A percentile compares a stretch with the other conserved stretches of the same genome.
Evolutionary conservation across 257 asterid genomes (phyloP).

Genomic region (Scutellaria barbata): DNA sequence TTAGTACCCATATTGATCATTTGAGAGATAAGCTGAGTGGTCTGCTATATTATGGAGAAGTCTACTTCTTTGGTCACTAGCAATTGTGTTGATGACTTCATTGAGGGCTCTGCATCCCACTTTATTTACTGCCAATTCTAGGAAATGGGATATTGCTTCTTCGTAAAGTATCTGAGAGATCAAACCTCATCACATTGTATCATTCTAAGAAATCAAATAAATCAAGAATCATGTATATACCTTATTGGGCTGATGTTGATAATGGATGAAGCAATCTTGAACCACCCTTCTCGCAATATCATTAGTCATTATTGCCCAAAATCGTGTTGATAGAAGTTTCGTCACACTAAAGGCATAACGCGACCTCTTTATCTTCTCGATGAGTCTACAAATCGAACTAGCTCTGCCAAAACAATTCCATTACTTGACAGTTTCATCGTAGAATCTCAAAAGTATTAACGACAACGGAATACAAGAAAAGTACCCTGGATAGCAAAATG

Average conservation of each 20-base stretch:
- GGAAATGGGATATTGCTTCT: background rate
- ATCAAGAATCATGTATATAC: constrained; percentile 25
- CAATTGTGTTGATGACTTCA: constrained; percentile 26
- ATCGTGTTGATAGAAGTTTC: constrained; percentile 21
- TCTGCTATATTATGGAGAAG: constrained; percentile 43
- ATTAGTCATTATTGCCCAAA: constrained; percentile 33
- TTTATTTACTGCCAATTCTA: constrained; percentile 37
- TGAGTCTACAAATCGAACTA: constrained; percentile 32
- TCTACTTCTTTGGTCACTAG: constrained; percentile 21
- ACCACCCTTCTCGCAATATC: constrained; percentile 31
- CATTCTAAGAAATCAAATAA: background rate
- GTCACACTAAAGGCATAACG: constrained; percentile 27
- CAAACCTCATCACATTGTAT: background rate
- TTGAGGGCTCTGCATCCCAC: constrained; percentile 49
- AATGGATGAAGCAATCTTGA: constrained; percentile 35
- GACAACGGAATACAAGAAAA: background rate
- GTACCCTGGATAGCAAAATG: constrained; percentile 42
- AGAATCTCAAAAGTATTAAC: too few species aligned
- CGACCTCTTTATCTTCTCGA: constrained; percentile 38
- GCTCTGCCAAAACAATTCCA: constrained; percentile 36
- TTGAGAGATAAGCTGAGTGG: constrained; percentile 34
- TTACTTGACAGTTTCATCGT: too few species aligned
- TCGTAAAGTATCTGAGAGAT: constrained; percentile 38
- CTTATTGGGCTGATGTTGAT: constrained; percentile 35
- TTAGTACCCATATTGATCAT: constrained; percentile 51